Evolutionary conservation across 2,329 filamentous ascomycete species (phyloP), one percentile per base, ranked within the genome.

Genomic region (Colletotrichum gigasporum): DNA sequence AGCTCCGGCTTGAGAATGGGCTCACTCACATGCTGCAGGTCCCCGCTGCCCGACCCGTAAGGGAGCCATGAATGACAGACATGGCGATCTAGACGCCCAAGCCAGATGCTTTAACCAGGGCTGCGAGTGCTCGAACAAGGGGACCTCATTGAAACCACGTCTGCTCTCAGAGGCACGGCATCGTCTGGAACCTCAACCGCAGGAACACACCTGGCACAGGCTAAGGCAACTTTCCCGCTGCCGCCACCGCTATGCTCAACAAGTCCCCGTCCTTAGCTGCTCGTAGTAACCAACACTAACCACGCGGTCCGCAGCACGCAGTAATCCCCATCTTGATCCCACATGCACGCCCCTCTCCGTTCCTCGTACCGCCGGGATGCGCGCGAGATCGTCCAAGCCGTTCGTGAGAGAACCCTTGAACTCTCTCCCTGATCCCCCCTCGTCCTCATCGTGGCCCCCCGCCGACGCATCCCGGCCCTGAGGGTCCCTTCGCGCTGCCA

Each of bases 11-110:
- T 22, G 34, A 50, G 44, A 48, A 65, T 32, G 42, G 48, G 42
- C 56, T 62, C 57, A 44, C 22, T 61, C 62, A 45, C 62, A 65
- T 44, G 48, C 62, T 30, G 62, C 62, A 55, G 56, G 56, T 16
- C 62, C 18, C 35, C 35, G 56, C 48, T 61, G 56, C 62, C 56
- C 48, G 50, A 62, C 62, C 61, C 42, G 34, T 32, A 16, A 51
- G 16, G 9, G 42, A 14, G 34, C 24, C 41, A 26, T 34, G 22
- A 35, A 44, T 61, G 56, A 51, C 50, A 37, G 47, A 50, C 62
- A 55, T 35, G n/a, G n/a, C n/a, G n/a, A n/a, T n/a, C n/a, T 35
- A 41, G 53, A 41, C 39, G 42, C 22, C 42, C 16, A 35, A 35
- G 26, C n/a, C 39, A 32, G 12, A 22, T 55, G 41, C 41, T 47